Percentiles rank a stretch among this genome's conserved stretches.
Evolutionary conservation across 1,284 basidiomycete genomes (phyloP).

Genomic region (Ganoderma sinense): DNA sequence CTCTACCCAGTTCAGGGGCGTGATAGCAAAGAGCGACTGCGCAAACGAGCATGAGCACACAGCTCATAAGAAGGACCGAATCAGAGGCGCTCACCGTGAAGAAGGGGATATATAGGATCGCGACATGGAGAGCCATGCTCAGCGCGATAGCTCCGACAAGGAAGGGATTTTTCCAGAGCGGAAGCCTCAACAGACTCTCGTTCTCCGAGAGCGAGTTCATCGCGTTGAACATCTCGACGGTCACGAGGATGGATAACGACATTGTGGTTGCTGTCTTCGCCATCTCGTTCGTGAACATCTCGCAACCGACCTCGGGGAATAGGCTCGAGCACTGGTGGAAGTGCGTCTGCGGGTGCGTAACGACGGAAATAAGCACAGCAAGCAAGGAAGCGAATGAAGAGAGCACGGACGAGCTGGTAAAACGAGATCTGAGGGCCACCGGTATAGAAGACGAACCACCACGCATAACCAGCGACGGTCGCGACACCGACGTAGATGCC

Average conservation of each 20-base stretch:
- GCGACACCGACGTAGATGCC: constrained; percentile 95
- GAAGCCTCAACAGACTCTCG: constrained; percentile 88
- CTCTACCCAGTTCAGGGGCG: constrained; percentile 89
- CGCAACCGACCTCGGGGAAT: constrained; percentile 92
- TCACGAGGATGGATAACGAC: constrained; percentile 93
- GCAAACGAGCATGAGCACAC: background rate
- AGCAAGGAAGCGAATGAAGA: constrained; percentile 7
- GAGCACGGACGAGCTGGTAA: constrained; percentile 82
- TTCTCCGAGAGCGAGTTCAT: constrained; percentile 99
- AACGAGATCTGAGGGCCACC: constrained; percentile 94
- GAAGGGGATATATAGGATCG: constrained; percentile 95
- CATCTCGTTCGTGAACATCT: constrained; percentile 91
- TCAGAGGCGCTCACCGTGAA: constrained; percentile 72
- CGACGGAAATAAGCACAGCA: background rate
- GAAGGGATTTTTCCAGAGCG: constrained; percentile 94
- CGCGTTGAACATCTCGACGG: constrained; percentile 99
- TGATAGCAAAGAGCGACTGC: constrained; percentile 90
- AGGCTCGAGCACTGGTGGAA: constrained; percentile 88
- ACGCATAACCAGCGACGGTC: constrained; percentile 96
- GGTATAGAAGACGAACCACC: constrained; percentile 97
- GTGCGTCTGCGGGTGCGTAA: constrained; percentile 68
- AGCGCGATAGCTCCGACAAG: constrained; percentile 88
- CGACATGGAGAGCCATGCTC: constrained; percentile 92
- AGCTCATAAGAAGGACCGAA: background rate
- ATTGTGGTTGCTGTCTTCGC: constrained; percentile 93